Base-by-base conservation (phyloP, 192 early-diverging fungal genomes). In the Coemansia brasiliensis region DNA sequence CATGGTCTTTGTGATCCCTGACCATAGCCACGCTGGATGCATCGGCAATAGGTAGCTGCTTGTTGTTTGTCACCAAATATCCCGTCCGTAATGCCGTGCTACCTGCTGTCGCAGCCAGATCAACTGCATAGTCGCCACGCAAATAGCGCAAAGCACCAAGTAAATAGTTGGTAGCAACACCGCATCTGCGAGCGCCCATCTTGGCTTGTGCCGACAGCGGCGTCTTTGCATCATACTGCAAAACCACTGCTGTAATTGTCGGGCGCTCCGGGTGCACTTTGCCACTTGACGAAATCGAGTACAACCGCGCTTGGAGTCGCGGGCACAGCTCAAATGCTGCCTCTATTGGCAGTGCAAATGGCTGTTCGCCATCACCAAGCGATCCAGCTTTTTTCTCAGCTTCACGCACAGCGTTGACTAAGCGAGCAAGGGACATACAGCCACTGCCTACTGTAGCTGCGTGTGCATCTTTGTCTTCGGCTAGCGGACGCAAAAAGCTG, bases 261-360 rank as follows among this genome's bases (percentile, higher is more conserved):
- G 94, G 89, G 11, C 72, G 65, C n/a, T 81, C 86, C 20, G 94
- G 93, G 37, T 83, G 67, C 26, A 86, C 85, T 55, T 86, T 88
- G 42, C 91, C 79, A 13, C 91, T 92, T 10, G 94, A 95, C n/a
- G 94, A 96, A 39, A 99, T 98, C 37, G 94, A 96, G 71, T 99
- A 99, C 78, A 95, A 93, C 16, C 97, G 90, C 16, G 91, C 83
- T 60, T 88, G 87, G 37, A 95, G 84, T 29, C 90, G 88, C 42
- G 90, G 83, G 15, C 94, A 81, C 11, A 90, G 82, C 67, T 96
- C 89, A 40, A 98, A 82, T 27, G 94, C 79, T 20, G 92, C 82
- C 57, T 86, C 87, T 52, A 93, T 82, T 0, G 97, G 97, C 60
- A 95, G 81, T 53, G 49, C 32, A 18, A 82, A 75, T 25, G 78